Conservation (phyloP, 805 yeast species). For the Metschnikowia borealis region DNA sequence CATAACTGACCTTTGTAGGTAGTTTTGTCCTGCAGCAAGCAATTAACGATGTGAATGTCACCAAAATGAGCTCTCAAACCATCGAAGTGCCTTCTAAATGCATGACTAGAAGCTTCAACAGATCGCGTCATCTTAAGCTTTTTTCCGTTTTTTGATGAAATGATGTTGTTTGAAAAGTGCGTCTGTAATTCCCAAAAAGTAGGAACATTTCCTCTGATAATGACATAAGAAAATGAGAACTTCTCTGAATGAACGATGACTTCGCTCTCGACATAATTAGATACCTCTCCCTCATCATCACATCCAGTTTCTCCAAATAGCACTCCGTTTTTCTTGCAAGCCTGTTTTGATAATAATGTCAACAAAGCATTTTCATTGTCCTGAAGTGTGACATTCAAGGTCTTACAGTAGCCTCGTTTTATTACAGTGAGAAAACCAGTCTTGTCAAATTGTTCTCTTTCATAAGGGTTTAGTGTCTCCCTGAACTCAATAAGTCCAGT, state of each 20-base stretch:
- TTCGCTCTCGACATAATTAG: constrained; percentile 53
- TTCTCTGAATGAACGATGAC: constrained; percentile 40
- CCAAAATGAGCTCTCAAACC: constrained; percentile 44
- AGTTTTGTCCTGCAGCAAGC: constrained; percentile 39
- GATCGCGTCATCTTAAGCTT: constrained; percentile 46
- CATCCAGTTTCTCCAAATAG: constrained; percentile 56
- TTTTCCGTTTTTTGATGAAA: constrained; percentile 36
- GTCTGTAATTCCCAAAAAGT: constrained; percentile 51
- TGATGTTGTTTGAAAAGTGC: constrained; percentile 32
- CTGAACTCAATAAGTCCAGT: constrained; percentile 45
- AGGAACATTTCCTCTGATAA: constrained; percentile 53
- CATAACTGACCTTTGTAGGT: constrained; percentile 46
- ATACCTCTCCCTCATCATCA: constrained; percentile 52
- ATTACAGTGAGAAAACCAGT: constrained; percentile 47
- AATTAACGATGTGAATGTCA: constrained; percentile 47
- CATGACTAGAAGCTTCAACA: constrained; percentile 51
- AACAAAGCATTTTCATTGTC: constrained; percentile 36
- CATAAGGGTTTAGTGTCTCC: constrained; percentile 37
- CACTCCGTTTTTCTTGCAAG: constrained; percentile 45
- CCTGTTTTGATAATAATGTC: constrained; percentile 51
- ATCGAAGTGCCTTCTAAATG: constrained; percentile 49
- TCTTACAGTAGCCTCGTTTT: constrained; percentile 50
- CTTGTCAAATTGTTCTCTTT: constrained; percentile 39
- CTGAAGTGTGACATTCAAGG: constrained; percentile 31
- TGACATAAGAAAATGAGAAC: constrained; percentile 42